A percentile compares a stretch with the other conserved stretches of the same genome.
Evolutionary conservation across 768 basidiomycete genomes (phyloP).

Genomic region (Rhizopogon sp.): DNA sequence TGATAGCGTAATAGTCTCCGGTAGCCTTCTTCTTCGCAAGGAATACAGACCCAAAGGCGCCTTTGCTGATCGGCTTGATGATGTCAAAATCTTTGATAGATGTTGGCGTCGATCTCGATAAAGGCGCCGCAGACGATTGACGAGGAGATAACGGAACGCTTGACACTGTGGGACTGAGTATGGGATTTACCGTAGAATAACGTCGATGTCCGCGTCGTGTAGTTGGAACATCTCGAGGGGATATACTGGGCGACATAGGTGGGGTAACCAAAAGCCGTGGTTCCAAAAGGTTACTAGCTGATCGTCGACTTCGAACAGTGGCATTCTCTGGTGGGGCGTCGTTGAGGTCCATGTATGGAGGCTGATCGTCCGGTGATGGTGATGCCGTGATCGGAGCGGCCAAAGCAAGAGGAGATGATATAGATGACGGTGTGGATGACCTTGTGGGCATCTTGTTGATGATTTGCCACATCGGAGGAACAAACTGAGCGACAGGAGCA

Average conservation of each 20-base stretch:
- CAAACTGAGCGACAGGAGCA: conserved; percentile 38
- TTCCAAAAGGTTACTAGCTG: conserved; percentile 57
- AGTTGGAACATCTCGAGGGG: conserved; percentile 47
- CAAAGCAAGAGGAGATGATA: conserved; percentile 82
- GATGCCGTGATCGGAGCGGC: conserved; percentile 81
- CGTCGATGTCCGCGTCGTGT: conserved; percentile 60
- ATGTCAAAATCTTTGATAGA: conserved; percentile 99
- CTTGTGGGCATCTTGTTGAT: conserved; percentile 56
- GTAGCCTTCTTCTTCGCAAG: conserved; percentile 97
- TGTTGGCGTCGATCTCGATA: conserved; percentile 75
- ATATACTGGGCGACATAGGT: conserved; percentile 56
- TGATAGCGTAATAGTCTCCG: conserved; percentile 99
- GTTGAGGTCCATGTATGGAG: conserved; percentile 65
- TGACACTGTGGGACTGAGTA: conserved; percentile 49
- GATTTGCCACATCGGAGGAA: conserved; percentile 38
- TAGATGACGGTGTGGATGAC: conserved; percentile 84
- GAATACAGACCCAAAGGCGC: conserved; percentile 98
- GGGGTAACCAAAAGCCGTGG: conserved; percentile 70
- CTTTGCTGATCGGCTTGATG: conserved; percentile 98
- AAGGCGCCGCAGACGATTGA: conserved; percentile 70
- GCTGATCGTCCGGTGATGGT: conserved; percentile 50
- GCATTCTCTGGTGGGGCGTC: conserved; percentile 35
- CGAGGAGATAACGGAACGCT: conserved; percentile 78
- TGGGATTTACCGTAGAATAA: conserved; percentile 64
- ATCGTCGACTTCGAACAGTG: conserved; percentile 60